These are phyloP conservation scores for Trametes pubescens DNA, from an alignment of 1,284 basidiomycete species.

Conservation along the genomic window DNA sequence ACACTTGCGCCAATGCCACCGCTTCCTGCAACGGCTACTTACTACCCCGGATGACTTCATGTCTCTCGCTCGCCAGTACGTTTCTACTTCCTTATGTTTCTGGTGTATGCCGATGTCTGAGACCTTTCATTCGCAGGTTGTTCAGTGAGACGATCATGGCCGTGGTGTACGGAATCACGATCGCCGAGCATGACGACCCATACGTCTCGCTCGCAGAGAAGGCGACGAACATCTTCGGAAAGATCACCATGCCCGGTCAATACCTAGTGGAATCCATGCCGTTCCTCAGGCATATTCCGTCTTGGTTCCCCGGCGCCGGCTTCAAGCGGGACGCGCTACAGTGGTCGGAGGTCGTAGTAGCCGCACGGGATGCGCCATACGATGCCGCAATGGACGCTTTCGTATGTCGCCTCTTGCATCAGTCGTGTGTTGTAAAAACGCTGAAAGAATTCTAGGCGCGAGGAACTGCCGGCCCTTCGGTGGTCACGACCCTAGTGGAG, in stretches of 20 bases:
- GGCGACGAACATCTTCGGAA: neutral
- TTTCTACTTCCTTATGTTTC: neutral
- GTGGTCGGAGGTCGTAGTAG: slow-evolving; percentile 17
- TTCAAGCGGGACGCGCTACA: slow-evolving; percentile 22
- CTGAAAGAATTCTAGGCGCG: neutral
- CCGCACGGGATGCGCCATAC: slow-evolving; percentile 19
- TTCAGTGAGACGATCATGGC: slow-evolving; percentile 13
- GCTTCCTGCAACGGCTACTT: slow-evolving; percentile 16
- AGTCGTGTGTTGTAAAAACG: no score
- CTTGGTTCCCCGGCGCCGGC: slow-evolving; percentile 31
- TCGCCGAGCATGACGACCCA: neutral
- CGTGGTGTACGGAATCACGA: neutral
- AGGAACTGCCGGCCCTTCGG: slow-evolving; percentile 1
- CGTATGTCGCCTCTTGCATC: slow-evolving; percentile 11
- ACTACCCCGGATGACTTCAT: slow-evolving; percentile 17
- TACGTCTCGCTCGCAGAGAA: neutral
- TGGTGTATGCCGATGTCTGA: neutral
- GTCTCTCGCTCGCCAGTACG: slow-evolving; percentile 15
- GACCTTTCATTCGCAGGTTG: neutral
- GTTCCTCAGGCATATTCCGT: slow-evolving; percentile 22
- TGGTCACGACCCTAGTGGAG: slow-evolving; percentile 5
- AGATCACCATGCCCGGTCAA: slow-evolving; percentile 4
- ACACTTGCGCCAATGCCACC: slow-evolving; percentile 16
- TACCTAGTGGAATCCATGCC: slow-evolving; percentile 34
- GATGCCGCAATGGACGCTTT: slow-evolving; percentile 11